Percentiles rank a stretch among this genome's conserved stretches.
Conservation (phyloP, 768 basidiomycete species). For the Boletus tylopilopsis region DNA sequence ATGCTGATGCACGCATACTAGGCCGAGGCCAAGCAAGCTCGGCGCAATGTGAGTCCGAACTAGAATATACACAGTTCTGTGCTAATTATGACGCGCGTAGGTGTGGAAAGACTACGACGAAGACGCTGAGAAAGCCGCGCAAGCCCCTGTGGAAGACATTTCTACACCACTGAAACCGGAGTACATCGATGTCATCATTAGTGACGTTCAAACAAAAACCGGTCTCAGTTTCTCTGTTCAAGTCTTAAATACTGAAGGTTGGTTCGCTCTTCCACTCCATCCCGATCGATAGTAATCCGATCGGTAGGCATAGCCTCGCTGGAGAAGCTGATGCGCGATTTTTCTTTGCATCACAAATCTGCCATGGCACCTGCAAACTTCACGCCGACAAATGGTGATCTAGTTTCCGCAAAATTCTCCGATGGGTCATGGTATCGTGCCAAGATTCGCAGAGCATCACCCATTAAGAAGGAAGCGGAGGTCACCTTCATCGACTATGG, state of each 20-base stretch:
- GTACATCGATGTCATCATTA: conserved; percentile 90
- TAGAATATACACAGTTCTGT: not conserved
- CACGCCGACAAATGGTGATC: conserved; percentile 77
- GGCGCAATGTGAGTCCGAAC: conserved; percentile 61
- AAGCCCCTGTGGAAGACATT: conserved; percentile 43
- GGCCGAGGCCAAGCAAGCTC: conserved; percentile 78
- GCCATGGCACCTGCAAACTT: conserved; percentile 64
- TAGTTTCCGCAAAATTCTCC: conserved; percentile 93
- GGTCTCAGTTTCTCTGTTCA: conserved; percentile 91
- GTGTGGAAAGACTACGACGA: conserved; percentile 87
- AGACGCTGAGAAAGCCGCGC: conserved; percentile 55
- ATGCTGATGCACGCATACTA: conserved; percentile 28
- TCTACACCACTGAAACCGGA: conserved; percentile 66
- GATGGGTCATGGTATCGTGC: conserved; percentile 97
- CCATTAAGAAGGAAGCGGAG: conserved; percentile 90
- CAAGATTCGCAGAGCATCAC: conserved; percentile 80
- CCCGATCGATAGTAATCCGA: conserved; percentile 1
- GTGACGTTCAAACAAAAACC: conserved; percentile 71
- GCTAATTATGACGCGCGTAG: conserved; percentile 36
- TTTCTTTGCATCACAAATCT: conserved; percentile 79
- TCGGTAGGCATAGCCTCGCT: conserved; percentile 79
- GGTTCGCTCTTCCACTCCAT: conserved; percentile 8
- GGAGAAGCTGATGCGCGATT: conserved; percentile 93
- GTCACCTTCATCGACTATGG: conserved; percentile 95
- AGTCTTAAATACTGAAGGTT: conserved; percentile 86